Evolutionary conservation across 192 early-diverging fungal species (phyloP).

Genomic region (Pilaira anomala): DNA sequence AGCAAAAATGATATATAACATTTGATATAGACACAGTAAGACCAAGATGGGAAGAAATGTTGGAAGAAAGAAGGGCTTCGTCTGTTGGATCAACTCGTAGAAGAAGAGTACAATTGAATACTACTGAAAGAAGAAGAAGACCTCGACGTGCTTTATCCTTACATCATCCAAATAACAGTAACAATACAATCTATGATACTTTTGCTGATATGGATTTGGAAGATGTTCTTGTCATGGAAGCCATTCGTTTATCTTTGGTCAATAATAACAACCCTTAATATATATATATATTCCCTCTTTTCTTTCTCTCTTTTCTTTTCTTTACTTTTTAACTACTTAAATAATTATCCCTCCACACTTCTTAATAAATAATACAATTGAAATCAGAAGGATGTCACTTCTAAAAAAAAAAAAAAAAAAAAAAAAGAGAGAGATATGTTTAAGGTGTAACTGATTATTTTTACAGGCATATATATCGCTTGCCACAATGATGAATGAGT

Average conservation of each 20-base stretch:
- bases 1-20: not conserved
- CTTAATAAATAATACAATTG: no score
- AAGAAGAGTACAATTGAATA: conserved; percentile 4
- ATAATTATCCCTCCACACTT: no score
- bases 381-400: no score
- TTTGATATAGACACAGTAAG: conserved; percentile 4
- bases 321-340: no score
- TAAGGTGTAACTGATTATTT: no score
- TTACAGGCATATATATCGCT: no score
- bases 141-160: not conserved
- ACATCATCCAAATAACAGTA: conserved; percentile 4
- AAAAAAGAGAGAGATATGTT: no score
- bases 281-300: no score
- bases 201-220: conserved; percentile 23
- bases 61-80: not conserved
- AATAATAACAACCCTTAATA: not conserved
- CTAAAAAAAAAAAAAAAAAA: no score
- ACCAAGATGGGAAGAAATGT: conserved; percentile 21
- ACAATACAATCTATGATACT: conserved; percentile 9
- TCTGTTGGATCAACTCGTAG: not conserved
- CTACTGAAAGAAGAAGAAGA: not conserved
- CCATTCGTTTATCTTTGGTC: conserved; percentile 21
- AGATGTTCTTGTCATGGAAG: conserved; percentile 25
- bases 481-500: no score
- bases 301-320: no score